Conservation (phyloP, 352 stramenopile genomes). For the Pythium chondricola region DNA sequence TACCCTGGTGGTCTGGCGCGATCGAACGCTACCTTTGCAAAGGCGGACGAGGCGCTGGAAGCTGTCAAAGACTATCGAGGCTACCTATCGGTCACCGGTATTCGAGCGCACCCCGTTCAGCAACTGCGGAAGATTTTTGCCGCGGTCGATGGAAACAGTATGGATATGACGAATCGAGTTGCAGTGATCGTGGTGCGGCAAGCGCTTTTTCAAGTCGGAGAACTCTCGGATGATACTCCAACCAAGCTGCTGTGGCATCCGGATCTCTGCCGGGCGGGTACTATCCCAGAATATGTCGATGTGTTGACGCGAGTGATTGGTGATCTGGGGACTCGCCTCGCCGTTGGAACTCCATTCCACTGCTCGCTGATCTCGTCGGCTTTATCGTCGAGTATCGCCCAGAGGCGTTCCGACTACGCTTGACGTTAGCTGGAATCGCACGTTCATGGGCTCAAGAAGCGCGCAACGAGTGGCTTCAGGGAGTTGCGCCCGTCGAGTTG, state of each 20-base stretch:
- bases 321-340: slow-evolving; percentile 5
- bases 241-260: slow-evolving; percentile 35
- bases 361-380: slow-evolving; percentile 27
- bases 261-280: slow-evolving; percentile 21
- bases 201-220: slow-evolving; percentile 44
- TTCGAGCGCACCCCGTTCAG: slow-evolving; percentile 46
- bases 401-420: no score
- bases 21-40: slow-evolving; percentile 24
- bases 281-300: slow-evolving; percentile 11
- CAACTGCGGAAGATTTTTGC: slow-evolving; percentile 41
- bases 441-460: slow-evolving; percentile 4
- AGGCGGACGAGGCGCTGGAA: slow-evolving; percentile 21
- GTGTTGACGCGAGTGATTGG: slow-evolving; percentile 15
- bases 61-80: no score
- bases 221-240: slow-evolving; percentile 16
- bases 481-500: no score
- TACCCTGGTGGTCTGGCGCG: no score
- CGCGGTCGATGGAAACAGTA: slow-evolving; percentile 27
- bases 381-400: slow-evolving; percentile 21
- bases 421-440: no score
- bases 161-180: slow-evolving; percentile 33
- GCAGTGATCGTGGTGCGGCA: slow-evolving; percentile 33
- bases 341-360: slow-evolving; percentile 17
- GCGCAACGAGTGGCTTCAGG: slow-evolving; percentile 2
- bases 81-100: slow-evolving; percentile 20